These are phyloP conservation scores for Dipodascus albidus DNA, from an alignment of 805 yeast species.

Conservation along the genomic window DNA sequence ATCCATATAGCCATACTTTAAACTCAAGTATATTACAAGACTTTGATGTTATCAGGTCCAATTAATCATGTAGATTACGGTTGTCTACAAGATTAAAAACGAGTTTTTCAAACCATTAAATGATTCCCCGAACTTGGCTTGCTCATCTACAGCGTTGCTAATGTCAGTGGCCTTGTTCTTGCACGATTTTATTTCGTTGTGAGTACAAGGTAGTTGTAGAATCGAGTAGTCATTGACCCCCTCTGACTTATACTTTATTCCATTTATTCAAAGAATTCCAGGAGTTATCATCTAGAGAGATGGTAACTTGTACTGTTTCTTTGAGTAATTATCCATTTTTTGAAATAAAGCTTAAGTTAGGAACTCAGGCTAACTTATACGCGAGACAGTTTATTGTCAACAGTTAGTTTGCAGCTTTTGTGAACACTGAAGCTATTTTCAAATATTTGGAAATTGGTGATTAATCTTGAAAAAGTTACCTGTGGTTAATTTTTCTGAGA, in stretches of 20 bases:
- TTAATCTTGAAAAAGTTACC: not conserved
- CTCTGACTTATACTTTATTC: not conserved
- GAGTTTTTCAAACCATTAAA: not conserved
- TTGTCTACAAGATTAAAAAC: not conserved
- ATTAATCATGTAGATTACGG: not conserved
- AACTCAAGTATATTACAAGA: not conserved
- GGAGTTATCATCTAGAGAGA: not conserved
- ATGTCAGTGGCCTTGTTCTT: not conserved
- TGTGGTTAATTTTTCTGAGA: not conserved
- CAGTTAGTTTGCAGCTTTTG: not conserved
- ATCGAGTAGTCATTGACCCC: constrained; percentile 1
- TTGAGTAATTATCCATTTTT: too few relatives aligned
- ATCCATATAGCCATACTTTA: not conserved
- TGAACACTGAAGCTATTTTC: not conserved
- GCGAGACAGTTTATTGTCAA: not conserved
- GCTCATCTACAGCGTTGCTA: not conserved
- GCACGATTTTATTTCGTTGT: not conserved
- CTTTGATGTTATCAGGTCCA: not conserved
- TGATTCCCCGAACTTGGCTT: not conserved
- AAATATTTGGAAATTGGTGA: too few relatives aligned
- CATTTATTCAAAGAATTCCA: not conserved
- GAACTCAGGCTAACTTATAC: not conserved
- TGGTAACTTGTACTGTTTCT: not conserved
- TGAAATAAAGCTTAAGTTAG: not conserved
- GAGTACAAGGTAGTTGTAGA: not conserved